phyloP scores from a whole-genome alignment of 2,329 filamentous ascomycete genomes.

The Elsinoe fawcettii region DNA sequence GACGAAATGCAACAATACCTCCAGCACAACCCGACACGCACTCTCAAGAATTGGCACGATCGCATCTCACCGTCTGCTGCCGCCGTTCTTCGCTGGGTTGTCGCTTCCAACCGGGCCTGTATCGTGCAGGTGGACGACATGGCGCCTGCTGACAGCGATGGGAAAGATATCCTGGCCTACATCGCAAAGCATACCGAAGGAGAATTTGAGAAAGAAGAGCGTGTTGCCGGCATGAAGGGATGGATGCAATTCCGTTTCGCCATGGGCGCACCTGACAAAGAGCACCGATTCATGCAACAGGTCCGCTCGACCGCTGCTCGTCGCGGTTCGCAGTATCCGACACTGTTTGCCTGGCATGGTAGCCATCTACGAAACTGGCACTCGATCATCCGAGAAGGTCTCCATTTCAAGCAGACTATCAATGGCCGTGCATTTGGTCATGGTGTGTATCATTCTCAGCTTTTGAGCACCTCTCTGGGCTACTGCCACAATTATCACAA shows the following conservation, averaged over 20 bases:
- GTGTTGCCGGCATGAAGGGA: constrained; percentile 54
- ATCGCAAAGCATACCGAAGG: constrained; percentile 9
- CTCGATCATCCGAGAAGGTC: constrained; percentile 72
- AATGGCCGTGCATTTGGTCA: constrained; percentile 68
- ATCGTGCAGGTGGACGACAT: constrained; percentile 63
- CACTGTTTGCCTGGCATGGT: constrained; percentile 82
- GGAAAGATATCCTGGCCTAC: constrained; percentile 17
- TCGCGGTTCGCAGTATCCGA: constrained; percentile 48
- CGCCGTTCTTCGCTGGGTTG: constrained; percentile 72
- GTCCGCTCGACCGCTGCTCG: constrained; percentile 43
- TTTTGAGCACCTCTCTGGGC: constrained; percentile 48
- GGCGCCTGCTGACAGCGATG: constrained; percentile 12
- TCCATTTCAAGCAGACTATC: constrained; percentile 57
- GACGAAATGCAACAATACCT: constrained; percentile 49
- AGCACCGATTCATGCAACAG: constrained; percentile 62
- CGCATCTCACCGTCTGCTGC: constrained; percentile 58
- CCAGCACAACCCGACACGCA: constrained; percentile 30
- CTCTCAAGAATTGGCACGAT: constrained; percentile 46
- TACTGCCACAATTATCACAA: constrained; percentile 37
- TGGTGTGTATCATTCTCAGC: constrained; percentile 70
- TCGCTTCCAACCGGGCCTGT: constrained; percentile 81
- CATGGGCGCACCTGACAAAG: constrained; percentile 82
- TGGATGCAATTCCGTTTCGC: constrained; percentile 82
- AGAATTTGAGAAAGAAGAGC: constrained; percentile 25
- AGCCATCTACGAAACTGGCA: constrained; percentile 76